These are phyloP conservation scores for Aspergillus eucalypticola DNA, from an alignment of 2,329 filamentous ascomycete species.

Conservation along the genomic window DNA sequence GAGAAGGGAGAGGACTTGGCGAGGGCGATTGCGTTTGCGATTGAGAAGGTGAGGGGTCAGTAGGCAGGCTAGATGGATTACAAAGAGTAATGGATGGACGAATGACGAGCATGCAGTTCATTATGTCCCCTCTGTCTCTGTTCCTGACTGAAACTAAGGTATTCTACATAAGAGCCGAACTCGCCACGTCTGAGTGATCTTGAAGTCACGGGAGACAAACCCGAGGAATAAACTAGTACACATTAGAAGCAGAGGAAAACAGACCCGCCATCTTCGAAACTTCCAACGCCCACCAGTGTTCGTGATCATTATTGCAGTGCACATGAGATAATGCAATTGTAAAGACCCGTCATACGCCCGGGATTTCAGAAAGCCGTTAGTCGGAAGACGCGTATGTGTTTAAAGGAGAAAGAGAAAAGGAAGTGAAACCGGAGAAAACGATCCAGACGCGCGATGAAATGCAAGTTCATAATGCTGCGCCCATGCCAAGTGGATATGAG, in stretches of 20 bases:
- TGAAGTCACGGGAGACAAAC: constrained; percentile 3
- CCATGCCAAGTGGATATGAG: not conserved
- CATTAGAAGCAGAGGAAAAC: constrained; percentile 25
- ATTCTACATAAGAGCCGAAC: not conserved
- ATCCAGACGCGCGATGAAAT: constrained; percentile 1
- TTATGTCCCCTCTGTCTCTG: not conserved
- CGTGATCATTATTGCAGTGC: constrained; percentile 31
- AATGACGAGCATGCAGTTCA: not conserved
- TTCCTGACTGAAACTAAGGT: not conserved
- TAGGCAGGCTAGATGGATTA: not conserved
- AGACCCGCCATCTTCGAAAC: constrained; percentile 27
- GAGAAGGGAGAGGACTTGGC: constrained; percentile 43
- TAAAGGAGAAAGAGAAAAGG: not conserved
- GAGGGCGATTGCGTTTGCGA: constrained; percentile 34
- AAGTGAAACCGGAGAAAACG: constrained; percentile 3
- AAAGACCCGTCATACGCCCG: constrained; percentile 32
- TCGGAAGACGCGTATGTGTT: not conserved
- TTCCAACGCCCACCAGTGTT: constrained; percentile 28
- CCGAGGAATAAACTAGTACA: constrained; percentile 24
- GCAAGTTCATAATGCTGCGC: not conserved
- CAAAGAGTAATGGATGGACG: too few relatives aligned
- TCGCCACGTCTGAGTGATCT: constrained; percentile 10
- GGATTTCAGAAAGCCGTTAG: constrained; percentile 15
- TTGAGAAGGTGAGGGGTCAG: constrained; percentile 29
- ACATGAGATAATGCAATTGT: constrained; percentile 27